phyloP scores from a whole-genome alignment of 192 early-diverging fungal genomes.

The Mortierella hygrophila region DNA sequence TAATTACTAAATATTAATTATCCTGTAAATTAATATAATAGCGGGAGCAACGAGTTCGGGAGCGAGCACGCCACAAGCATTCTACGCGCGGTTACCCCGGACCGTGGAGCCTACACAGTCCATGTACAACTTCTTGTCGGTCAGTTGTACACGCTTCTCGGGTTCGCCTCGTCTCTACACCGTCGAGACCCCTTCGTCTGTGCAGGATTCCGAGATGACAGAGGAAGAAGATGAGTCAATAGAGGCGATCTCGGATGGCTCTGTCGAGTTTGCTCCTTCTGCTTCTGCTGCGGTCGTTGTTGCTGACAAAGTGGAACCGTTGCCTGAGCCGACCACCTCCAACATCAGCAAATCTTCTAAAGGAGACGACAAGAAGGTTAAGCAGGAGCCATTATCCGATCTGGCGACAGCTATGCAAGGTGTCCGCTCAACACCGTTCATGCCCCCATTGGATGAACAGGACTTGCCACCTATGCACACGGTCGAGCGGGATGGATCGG shows the following conservation, averaged over 20 bases:
- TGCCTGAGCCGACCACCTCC: neutral
- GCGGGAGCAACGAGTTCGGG: conserved; percentile 44
- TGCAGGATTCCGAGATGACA: neutral
- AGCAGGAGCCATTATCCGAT: neutral
- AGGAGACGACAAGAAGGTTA: neutral
- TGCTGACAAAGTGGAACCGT: neutral
- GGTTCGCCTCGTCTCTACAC: neutral
- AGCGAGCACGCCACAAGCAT: conserved; percentile 35
- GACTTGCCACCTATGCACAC: conserved; percentile 23
- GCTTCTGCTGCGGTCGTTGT: neutral
- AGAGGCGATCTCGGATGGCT: neutral
- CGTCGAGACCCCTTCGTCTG: neutral
- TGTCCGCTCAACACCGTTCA: conserved; percentile 15
- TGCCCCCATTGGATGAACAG: conserved; percentile 40
- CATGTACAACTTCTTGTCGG: conserved; percentile 18
- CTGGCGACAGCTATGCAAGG: conserved; percentile 19
- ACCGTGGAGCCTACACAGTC: neutral
- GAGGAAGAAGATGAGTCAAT: neutral
- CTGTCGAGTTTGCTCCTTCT: neutral
- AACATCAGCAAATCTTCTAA: neutral
- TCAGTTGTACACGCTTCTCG: conserved; percentile 35
- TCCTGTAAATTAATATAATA: neutral
- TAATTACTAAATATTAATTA: neutral
- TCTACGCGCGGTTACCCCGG: conserved; percentile 15
- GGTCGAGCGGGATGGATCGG: conserved; percentile 5